Evolutionary conservation across 306 rosid genomes (phyloP), one percentile per base, ranked within the genome.

Genomic region (Mimosa pudica): DNA sequence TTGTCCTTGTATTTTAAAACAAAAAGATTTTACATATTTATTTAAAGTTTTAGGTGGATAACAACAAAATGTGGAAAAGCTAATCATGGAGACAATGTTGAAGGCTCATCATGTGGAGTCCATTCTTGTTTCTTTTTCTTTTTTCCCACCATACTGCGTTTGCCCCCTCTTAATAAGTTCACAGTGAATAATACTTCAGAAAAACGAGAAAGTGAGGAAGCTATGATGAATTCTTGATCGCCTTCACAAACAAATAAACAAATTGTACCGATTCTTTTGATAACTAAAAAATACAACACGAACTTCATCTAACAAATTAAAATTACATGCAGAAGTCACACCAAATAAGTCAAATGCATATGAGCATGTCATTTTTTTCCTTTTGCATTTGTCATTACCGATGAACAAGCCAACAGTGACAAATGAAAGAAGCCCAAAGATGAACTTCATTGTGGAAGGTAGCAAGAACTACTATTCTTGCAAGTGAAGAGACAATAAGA

Each of bases 321-420:
- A 38, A 38, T 38, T 0, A 3, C 42, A 38, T 38, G 42, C 42
- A 38, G 42, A 38, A 38, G 42, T 38, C 42, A 38, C 42, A 38
- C 42, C 42, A 38, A 38, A 38, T 1, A 24, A 24, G 30, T 24
- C 30, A 24, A 24, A 24, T 24, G 0, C 42, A 38, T 24, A 24
- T 24, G 30, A 24, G 30, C 30, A 24, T 24, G 30, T 24, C 0
- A 24, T 24, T 24, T 24, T 24, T 32, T 11, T 62, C 14, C 24
- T 24, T 24, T 24, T 24, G 30, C 30, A 24, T 24, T 24, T 24
- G 1, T 24, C 8, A 35, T 4, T 67, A 93, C 98, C 98, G 14
- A 92, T 87, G 46, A 92, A 86, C 97, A 94, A 90, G 84, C 98
- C 98, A 63, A 92, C 77, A 12, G 98, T 92, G 87, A 92, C 97